These are phyloP conservation scores for Camelina sativa DNA, from an alignment of 345 rosid genomes.

Conservation along the genomic window DNA sequence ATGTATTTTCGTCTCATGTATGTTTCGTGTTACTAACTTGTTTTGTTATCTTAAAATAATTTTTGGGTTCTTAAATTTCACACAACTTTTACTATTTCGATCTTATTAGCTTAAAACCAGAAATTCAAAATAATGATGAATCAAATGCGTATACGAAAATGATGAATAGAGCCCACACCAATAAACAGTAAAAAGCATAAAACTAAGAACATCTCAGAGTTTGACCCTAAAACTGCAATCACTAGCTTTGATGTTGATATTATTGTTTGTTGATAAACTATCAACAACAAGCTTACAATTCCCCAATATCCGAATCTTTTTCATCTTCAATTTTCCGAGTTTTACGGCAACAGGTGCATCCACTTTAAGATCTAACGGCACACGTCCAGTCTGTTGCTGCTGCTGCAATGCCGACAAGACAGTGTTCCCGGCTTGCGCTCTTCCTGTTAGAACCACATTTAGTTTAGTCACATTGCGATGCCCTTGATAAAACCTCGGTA, in stretches of 20 bases:
- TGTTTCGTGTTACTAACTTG: too few relatives aligned
- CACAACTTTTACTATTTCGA: not conserved
- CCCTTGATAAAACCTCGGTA: conserved; percentile 88
- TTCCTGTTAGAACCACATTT: conserved; percentile 62
- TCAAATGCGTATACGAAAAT: not conserved
- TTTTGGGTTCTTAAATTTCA: not conserved
- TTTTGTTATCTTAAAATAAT: too few relatives aligned
- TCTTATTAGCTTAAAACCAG: not conserved
- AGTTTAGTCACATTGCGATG: conserved; percentile 72
- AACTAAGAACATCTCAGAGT: conserved; percentile 50
- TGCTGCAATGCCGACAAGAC: conserved; percentile 74
- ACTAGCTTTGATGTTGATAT: conserved; percentile 72
- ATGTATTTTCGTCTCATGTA: too few relatives aligned
- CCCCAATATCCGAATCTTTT: conserved; percentile 68
- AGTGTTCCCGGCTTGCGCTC: conserved; percentile 61
- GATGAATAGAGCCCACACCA: not conserved
- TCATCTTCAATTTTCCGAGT: conserved; percentile 72
- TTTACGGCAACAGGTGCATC: conserved; percentile 70
- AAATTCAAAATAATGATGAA: not conserved
- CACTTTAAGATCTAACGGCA: conserved; percentile 76
- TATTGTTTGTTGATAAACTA: conserved; percentile 63
- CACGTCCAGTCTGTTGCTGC: conserved; percentile 81
- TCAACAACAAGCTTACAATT: conserved; percentile 73
- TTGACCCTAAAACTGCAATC: conserved; percentile 66
- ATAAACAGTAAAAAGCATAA: not conserved